phyloP scores from a whole-genome alignment of 1,139 yeast species.

The Yamadazyma trypodendri region DNA sequence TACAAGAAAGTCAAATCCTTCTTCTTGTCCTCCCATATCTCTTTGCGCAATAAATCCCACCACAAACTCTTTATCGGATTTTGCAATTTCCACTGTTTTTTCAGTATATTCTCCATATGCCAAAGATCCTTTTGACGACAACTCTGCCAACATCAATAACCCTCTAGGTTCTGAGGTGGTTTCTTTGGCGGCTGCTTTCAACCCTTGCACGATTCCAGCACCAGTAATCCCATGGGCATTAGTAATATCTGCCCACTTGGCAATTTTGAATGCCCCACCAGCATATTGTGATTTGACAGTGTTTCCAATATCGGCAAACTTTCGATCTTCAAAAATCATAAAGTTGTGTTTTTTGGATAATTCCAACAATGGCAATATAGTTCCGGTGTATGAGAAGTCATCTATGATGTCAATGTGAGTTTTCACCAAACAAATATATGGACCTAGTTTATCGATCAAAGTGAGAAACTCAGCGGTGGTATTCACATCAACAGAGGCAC shows the following conservation, averaged over 20 bases:
- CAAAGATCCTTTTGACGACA: conserved; percentile 88
- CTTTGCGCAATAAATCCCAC: conserved; percentile 96
- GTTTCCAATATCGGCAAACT: conserved; percentile 98
- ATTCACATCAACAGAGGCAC: conserved; percentile 94
- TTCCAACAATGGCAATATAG: conserved; percentile 69
- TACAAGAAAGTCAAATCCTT: conserved; percentile 89
- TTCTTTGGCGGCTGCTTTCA: conserved; percentile 79
- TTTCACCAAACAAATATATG: conserved; percentile 86
- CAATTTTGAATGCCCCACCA: conserved; percentile 86
- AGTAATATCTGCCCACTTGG: conserved; percentile 94
- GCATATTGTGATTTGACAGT: conserved; percentile 93
- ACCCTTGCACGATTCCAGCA: conserved; percentile 84
- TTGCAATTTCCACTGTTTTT: conserved; percentile 87
- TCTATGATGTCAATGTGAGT: conserved; percentile 92
- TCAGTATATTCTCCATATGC: conserved; percentile 90
- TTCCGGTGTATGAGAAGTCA: conserved; percentile 80
- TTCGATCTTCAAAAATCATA: conserved; percentile 91
- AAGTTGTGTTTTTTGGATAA: conserved; percentile 78
- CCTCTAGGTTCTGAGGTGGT: conserved; percentile 78
- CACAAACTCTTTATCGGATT: conserved; percentile 81
- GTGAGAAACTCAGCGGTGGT: conserved; percentile 71
- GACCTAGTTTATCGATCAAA: conserved; percentile 80
- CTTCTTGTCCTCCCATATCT: conserved; percentile 78
- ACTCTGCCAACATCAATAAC: conserved; percentile 89
- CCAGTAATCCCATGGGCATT: conserved; percentile 99